Evolutionary conservation across 2,329 filamentous ascomycete genomes (phyloP).

Genomic region (Phoma herbarum): DNA sequence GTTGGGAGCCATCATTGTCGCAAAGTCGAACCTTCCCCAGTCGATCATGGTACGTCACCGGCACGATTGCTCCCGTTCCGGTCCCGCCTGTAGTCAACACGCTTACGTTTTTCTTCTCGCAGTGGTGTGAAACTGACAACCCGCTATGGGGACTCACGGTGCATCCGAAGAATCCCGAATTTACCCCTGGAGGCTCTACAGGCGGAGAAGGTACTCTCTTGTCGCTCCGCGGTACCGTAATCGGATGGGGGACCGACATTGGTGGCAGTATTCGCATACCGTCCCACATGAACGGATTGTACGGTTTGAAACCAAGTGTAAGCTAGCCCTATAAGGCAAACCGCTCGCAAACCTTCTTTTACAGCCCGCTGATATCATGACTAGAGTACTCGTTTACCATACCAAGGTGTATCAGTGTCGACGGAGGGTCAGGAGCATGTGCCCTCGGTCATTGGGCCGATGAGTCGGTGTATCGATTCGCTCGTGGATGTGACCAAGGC

Average conservation of each 20-base stretch:
- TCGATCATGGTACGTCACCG: constrained; percentile 60
- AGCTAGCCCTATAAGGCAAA: constrained; percentile 16
- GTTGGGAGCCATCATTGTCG: constrained; percentile 59
- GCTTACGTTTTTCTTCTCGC: constrained; percentile 54
- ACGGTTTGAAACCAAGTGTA: constrained; percentile 62
- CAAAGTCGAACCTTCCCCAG: constrained; percentile 65
- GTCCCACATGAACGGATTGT: constrained; percentile 67
- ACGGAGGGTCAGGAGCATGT: constrained; percentile 72
- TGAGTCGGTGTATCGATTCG: constrained; percentile 63
- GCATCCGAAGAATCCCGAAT: constrained; percentile 65
- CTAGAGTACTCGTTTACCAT: constrained; percentile 66
- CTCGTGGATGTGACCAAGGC: constrained; percentile 60
- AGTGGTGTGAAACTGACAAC: constrained; percentile 69
- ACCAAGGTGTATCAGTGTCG: constrained; percentile 66
- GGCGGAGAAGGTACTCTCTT: constrained; percentile 68
- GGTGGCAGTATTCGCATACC: constrained; percentile 68
- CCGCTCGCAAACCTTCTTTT: constrained; percentile 5
- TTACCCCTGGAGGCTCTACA: constrained; percentile 66
- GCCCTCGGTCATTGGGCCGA: constrained; percentile 68
- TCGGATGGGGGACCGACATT: constrained; percentile 67
- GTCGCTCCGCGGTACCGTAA: constrained; percentile 61
- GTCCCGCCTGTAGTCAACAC: constrained; percentile 45
- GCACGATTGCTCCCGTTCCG: constrained; percentile 4
- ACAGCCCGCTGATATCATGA: neutral
- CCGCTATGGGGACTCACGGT: constrained; percentile 67